Evolutionary conservation across 495 filamentous ascomycete genomes (phyloP).

Genomic region (Penicillium robsamsonii): DNA sequence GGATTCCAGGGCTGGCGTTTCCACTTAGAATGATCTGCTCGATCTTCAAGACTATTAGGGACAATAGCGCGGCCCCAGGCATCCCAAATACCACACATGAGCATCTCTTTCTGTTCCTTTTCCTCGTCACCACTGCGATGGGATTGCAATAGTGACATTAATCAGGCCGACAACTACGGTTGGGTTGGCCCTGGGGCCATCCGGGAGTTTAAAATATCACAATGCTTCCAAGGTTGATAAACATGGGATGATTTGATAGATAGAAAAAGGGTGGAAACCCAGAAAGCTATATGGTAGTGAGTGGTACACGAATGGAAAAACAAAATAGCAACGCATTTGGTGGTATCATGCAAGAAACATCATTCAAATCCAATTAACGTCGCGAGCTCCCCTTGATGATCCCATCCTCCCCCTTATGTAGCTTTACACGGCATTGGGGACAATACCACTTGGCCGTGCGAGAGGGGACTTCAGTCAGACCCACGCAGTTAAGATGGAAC

Average conservation of each 20-base stretch:
- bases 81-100: too few relatives aligned
- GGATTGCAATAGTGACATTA: too few relatives aligned
- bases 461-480: conserved; percentile 68
- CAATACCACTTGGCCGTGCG: conserved; percentile 92
- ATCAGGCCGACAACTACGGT: too few relatives aligned
- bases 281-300: background rate
- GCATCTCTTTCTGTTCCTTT: too few relatives aligned
- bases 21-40: too few relatives aligned
- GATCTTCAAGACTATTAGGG: too few relatives aligned
- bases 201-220: background rate
- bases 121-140: too few relatives aligned
- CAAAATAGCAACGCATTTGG: conserved; percentile 18
- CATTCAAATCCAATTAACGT: conserved; percentile 25
- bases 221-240: background rate
- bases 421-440: conserved; percentile 72
- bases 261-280: background rate
- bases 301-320: background rate
- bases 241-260: background rate
- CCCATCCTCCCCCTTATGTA: conserved; percentile 53
- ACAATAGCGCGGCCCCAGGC: too few relatives aligned
- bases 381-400: conserved; percentile 38
- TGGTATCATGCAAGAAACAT: conserved; percentile 34
- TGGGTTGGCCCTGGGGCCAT: too few relatives aligned
- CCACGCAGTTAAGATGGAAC: conserved; percentile 93
- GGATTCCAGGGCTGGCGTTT: too few relatives aligned